Conservation (phyloP, 495 filamentous ascomycete genomes). For the Durotheca rogersii region DNA sequence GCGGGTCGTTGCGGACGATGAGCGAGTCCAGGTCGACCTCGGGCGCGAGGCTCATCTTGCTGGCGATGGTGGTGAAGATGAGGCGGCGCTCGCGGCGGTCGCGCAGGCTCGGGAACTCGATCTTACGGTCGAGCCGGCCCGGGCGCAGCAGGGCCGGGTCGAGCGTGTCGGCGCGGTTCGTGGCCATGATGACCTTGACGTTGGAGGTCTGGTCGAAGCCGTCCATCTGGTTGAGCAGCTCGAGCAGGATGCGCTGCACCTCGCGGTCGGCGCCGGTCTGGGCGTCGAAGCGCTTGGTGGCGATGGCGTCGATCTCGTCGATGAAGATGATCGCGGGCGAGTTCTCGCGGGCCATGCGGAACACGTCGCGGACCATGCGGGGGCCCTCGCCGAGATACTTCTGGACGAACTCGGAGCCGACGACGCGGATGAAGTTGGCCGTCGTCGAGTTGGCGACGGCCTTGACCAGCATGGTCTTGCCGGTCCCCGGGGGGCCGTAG, state of each 20-base stretch:
- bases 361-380: constrained; percentile 98
- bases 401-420: constrained; percentile 97
- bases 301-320: constrained; percentile 98
- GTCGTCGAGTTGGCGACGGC: constrained; percentile 98
- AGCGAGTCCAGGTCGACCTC: constrained; percentile 95
- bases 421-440: constrained; percentile 96
- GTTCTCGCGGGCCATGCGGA: constrained; percentile 98
- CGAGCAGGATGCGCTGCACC: constrained; percentile 95
- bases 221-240: constrained; percentile 99
- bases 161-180: constrained; percentile 94
- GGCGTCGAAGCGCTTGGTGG: constrained; percentile 97
- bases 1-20: constrained; percentile 92
- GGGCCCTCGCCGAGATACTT: constrained; percentile 98
- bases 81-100: constrained; percentile 91
- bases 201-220: constrained; percentile 98
- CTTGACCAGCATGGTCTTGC: constrained; percentile 99
- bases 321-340: constrained; percentile 99
- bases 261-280: constrained; percentile 97
- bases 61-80: constrained; percentile 94
- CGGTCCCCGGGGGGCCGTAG: constrained; percentile 94
- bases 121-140: constrained; percentile 94
- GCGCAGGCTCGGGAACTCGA: constrained; percentile 90
- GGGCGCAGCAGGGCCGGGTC: constrained; percentile 93
- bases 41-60: constrained; percentile 93
- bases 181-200: constrained; percentile 99